Base-by-base conservation (phyloP, 805 yeast genomes). In the Danielozyma ontarioensis region DNA sequence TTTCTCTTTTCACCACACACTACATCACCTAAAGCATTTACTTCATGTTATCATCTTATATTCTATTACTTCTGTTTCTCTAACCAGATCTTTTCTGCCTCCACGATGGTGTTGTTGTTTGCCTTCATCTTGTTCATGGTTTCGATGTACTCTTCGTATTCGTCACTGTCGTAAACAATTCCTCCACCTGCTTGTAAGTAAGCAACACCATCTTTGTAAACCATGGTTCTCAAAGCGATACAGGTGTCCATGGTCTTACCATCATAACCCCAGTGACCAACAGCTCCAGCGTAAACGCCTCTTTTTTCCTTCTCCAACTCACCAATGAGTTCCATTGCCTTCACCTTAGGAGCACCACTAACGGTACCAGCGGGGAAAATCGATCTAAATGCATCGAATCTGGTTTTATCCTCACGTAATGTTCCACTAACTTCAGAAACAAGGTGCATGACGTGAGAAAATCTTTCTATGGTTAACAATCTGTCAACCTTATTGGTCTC, bases 331-430 rank as follows among this genome's bases (percentile, higher is more conserved):
- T 89, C 94, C 97, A 93, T 93, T 7, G 98, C 98, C 49, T 76
- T 78, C 27, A 93, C 95, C 61, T 93, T 93, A 35, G 99, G 99
- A 2, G 99, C 97, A 25, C 99, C 99, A 35, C 94, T 81, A 10
- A 90, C 97, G 2, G 99, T 93, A 28, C 99, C 99, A 1, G 98
- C 98, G 14, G 99, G 99, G 78, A 93, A 93, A 35, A 93, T 86
- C 3, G 97, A 88, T 57, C 98, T 76, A 64, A 93, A 88, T 0
- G 98, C 98, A 64, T 93, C 99, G 53, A 93, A 93, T 44, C 97
- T 72, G 10, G 90, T 80, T 66, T 86, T 82, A 39, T 75, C 97
- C 0, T 68, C 61, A 53, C 99, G 73, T 50, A 93, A 68, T 2
- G 81, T 85, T 11, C 99, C 99, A 40, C 94, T 81, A 14, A 90